Base-by-base conservation (phyloP, 345 rosid species). In the Aethionema arabicum region DNA sequence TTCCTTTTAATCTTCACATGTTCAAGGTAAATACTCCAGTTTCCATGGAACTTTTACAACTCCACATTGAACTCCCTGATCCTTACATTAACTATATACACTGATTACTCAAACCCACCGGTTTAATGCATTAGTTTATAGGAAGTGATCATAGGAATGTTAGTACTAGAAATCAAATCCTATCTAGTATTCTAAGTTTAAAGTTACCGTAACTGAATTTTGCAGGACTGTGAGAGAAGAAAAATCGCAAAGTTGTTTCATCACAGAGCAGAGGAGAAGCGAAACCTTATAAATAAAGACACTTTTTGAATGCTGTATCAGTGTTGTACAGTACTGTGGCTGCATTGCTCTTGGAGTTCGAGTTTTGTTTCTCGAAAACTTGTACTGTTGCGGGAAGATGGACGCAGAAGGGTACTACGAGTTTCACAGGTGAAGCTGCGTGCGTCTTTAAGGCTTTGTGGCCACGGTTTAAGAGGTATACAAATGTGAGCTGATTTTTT, bases 11-110 rank as follows among this genome's bases (percentile, higher is more conserved):
- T 21, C 27, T 21, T 21, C 27, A 21, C 27, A 21, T 21, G 27
- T 21, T 21, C 27, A 21, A 21, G 27, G 27, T 21, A 21, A 21
- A 21, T 21, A 21, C 27, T 21, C 27, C 2, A 21, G 27, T 21
- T 37, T 97, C 90, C 77, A 91, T 93, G 43, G 96, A 87, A 31
- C 96, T 33, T 93, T 93, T 67, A 93, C 99, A 69, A 83, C 96
- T 39, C 88, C 27, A 21, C 27, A 21, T 21, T 21, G 27, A 21
- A 21, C 27, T 21, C 27, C 27, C 27, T 21, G 27, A 21, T 21
- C 27, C 27, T 21, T 21, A 21, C 27, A 21, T 21, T 21, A 21
- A 21, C 27, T 1, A 21, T 21, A 21, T 21, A 21, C 27, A 21
- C 27, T 21, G 27, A 21, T 2, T 2, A 1, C 27, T 21, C 27